phyloP scores from a whole-genome alignment of 345 rosid species.

The Leavenworthia alabamica region DNA sequence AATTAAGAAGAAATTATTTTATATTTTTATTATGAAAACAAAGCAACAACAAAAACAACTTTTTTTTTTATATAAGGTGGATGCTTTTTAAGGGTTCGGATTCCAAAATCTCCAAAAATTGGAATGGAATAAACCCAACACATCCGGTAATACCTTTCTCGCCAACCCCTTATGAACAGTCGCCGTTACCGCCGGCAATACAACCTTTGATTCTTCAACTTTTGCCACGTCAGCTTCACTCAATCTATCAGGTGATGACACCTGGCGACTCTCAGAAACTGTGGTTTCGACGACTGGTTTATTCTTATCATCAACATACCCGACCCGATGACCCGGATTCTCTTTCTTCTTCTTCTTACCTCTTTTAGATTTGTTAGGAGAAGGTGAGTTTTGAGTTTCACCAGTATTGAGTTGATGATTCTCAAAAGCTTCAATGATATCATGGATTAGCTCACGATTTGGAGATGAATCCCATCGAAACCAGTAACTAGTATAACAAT shows the following conservation, averaged over 20 bases:
- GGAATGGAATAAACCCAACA: conserved; percentile 74
- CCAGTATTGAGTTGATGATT: conserved; percentile 40
- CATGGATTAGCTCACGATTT: conserved; percentile 77
- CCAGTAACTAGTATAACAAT: conserved; percentile 89
- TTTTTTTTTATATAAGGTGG: background rate
- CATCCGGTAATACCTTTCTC: conserved; percentile 95
- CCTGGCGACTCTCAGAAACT: background rate
- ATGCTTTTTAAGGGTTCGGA: conserved; percentile 59
- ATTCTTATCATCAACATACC: background rate
- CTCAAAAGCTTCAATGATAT: conserved; percentile 79
- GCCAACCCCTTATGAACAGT: conserved; percentile 62
- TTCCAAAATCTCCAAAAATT: conserved; percentile 89
- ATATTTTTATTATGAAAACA: background rate
- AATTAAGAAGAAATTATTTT: conserved; percentile 1
- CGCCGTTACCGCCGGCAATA: conserved; percentile 14
- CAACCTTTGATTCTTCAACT: background rate
- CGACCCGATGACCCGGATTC: conserved; percentile 33
- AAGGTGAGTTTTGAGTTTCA: conserved; percentile 19
- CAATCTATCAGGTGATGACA: conserved; percentile 19
- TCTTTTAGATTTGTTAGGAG: conserved; percentile 30
- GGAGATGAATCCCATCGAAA: conserved; percentile 79
- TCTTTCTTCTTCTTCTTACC: conserved; percentile 47
- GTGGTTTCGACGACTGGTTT: background rate
- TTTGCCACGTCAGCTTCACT: conserved; percentile 20
- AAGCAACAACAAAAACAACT: background rate